Percentiles rank a stretch among this genome's conserved stretches.
Conservation (phyloP, 768 basidiomycete species). For the Podaxis pistillaris region DNA sequence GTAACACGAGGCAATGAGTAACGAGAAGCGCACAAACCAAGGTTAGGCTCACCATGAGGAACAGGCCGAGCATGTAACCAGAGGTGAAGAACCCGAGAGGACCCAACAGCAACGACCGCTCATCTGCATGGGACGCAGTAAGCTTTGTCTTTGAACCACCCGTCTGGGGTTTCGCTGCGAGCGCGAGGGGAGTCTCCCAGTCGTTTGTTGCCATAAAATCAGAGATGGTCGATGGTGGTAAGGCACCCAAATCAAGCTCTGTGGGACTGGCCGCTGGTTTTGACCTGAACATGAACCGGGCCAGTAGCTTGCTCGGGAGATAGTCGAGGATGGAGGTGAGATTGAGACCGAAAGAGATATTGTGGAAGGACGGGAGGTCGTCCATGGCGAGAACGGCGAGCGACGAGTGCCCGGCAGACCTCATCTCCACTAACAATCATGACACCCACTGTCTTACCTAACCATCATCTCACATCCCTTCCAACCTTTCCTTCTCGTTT, state of each 20-base stretch:
- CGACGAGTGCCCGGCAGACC: neutral
- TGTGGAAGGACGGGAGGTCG: slow-evolving; percentile 18
- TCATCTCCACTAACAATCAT: slow-evolving; percentile 1
- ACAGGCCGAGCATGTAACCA: slow-evolving; percentile 64
- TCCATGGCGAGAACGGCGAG: slow-evolving; percentile 3
- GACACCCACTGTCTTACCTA: neutral
- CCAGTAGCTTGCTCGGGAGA: slow-evolving; percentile 23
- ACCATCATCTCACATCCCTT: slow-evolving; percentile 3
- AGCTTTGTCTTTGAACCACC: neutral
- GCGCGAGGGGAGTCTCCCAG: slow-evolving; percentile 13
- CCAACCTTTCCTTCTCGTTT: too few relatives aligned
- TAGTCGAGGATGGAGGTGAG: slow-evolving; percentile 37
- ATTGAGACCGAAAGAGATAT: slow-evolving; percentile 47
- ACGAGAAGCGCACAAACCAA: neutral
- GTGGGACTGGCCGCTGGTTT: slow-evolving; percentile 16
- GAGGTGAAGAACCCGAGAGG: slow-evolving; percentile 76
- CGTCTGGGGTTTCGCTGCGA: slow-evolving; percentile 2
- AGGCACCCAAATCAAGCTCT: slow-evolving; percentile 9
- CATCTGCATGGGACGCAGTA: neutral
- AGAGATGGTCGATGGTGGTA: slow-evolving; percentile 14
- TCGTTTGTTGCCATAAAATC: slow-evolving; percentile 15
- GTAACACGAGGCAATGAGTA: neutral
- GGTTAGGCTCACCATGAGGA: slow-evolving; percentile 53
- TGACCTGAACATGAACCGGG: slow-evolving; percentile 16
- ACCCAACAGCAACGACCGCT: slow-evolving; percentile 40